phyloP scores from a whole-genome alignment of 164 flowering plant species.

The Annona cherimola region DNA sequence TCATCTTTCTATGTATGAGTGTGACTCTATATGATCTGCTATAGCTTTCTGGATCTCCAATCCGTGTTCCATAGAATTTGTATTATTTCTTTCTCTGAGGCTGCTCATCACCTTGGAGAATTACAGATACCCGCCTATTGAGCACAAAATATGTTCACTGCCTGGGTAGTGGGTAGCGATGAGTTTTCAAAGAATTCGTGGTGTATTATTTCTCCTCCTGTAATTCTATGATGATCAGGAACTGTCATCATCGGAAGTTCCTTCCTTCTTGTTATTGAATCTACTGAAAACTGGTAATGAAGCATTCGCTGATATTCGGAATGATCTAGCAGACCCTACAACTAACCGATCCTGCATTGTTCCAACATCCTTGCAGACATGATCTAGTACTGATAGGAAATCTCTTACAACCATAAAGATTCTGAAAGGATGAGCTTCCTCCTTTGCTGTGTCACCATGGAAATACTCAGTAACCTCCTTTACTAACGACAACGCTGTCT shows the following conservation, averaged over 20 bases:
- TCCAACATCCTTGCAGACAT: conserved; percentile 95
- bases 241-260: conserved; percentile 67
- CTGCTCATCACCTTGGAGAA: neutral
- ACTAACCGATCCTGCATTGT: conserved; percentile 54
- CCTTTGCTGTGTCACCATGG: conserved; percentile 84
- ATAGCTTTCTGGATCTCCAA: neutral
- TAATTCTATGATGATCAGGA: conserved; percentile 36
- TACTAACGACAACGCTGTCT: conserved; percentile 55
- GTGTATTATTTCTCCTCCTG: conserved; percentile 3
- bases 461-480: conserved; percentile 89
- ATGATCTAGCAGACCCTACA: conserved; percentile 76
- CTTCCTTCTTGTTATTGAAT: conserved; percentile 45
- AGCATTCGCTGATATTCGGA: conserved; percentile 66
- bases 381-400: conserved; percentile 75
- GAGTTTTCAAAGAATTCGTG: neutral
- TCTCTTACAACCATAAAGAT: conserved; percentile 93
- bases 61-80: neutral
- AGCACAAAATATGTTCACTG: neutral
- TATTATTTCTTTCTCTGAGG: neutral
- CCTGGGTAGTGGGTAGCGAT: neutral
- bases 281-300: conserved; percentile 75
- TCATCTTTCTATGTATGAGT: neutral
- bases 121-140: neutral
- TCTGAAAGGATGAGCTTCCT: conserved; percentile 91
- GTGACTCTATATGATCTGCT: neutral